Conservation (phyloP, 2,329 filamentous ascomycete genomes). For the Chalaropsis thielavioides region DNA sequence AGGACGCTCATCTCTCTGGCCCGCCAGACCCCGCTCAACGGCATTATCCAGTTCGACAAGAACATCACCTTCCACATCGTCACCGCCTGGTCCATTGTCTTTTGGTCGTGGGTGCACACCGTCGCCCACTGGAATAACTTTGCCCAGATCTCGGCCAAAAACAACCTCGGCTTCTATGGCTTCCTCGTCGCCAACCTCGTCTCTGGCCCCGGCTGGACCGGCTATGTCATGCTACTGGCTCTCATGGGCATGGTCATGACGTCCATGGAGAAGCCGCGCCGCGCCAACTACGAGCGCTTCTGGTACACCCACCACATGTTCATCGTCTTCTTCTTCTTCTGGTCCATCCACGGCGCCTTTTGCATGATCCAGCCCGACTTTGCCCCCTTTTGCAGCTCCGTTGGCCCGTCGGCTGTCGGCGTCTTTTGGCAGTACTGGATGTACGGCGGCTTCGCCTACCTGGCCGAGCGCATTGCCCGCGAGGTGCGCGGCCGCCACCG, state of each 20-base stretch:
- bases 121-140: slow-evolving; percentile 82
- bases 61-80: slow-evolving; percentile 80
- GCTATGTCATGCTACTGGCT: slow-evolving; percentile 68
- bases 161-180: slow-evolving; percentile 63
- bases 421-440: slow-evolving; percentile 88
- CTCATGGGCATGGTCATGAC: slow-evolving; percentile 68
- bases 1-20: slow-evolving; percentile 69
- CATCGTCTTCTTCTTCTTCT: slow-evolving; percentile 78
- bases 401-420: slow-evolving; percentile 50
- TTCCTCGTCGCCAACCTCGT: slow-evolving; percentile 64
- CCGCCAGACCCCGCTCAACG: slow-evolving; percentile 67
- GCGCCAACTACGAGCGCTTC: slow-evolving; percentile 76
- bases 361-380: slow-evolving; percentile 82
- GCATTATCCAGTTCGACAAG: slow-evolving; percentile 79
- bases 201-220: slow-evolving; percentile 72
- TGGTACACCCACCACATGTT: slow-evolving; percentile 88
- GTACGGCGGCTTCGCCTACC: slow-evolving; percentile 66
- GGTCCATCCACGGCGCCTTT: slow-evolving; percentile 78
- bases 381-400: slow-evolving; percentile 59
- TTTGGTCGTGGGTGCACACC: slow-evolving; percentile 77
- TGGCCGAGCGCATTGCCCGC: slow-evolving; percentile 63
- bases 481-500: slow-evolving; percentile 69
- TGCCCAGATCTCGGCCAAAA: slow-evolving; percentile 58
- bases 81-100: slow-evolving; percentile 75
- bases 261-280: slow-evolving; percentile 60